These are phyloP conservation scores for Ruellia speciosa DNA, from an alignment of 305 asterid genomes.

Conservation along the genomic window DNA sequence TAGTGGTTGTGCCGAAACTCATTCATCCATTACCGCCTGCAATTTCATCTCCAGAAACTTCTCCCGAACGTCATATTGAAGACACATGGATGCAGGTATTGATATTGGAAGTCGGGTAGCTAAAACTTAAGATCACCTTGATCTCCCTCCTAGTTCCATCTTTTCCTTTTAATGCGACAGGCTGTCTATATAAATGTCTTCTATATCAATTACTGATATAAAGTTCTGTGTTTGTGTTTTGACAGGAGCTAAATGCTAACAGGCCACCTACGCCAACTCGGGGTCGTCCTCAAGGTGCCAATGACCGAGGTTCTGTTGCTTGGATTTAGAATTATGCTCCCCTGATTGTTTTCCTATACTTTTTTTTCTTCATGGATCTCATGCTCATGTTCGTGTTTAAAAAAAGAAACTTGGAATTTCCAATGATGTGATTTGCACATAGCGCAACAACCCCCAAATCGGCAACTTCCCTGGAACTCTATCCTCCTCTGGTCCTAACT, in stretches of 20 bases:
- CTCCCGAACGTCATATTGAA: conserved; percentile 85
- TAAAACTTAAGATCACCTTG: background rate
- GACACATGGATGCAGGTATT: conserved; percentile 99
- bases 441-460: conserved; percentile 21
- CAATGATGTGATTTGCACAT: conserved; percentile 54
- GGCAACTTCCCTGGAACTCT: background rate
- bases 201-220: too few relatives aligned
- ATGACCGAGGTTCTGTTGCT: conserved; percentile 94
- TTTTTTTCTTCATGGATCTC: conserved; percentile 33
- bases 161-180: too few relatives aligned
- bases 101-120: conserved; percentile 1
- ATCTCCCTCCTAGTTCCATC: background rate
- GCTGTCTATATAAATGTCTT: too few relatives aligned
- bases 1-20: conserved; percentile 95
- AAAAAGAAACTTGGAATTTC: conserved; percentile 21
- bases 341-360: conserved; percentile 38
- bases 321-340: conserved; percentile 62
- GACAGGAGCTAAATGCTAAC: conserved; percentile 94
- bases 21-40: conserved; percentile 99
- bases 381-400: conserved; percentile 34
- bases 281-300: conserved; percentile 93
- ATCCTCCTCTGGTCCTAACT: too few relatives aligned
- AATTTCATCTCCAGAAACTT: conserved; percentile 81
- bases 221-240: background rate
- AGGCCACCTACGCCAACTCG: conserved; percentile 98